Base-by-base conservation (phyloP, 371 early-diverging fungal genomes). In the Rhizopus sp. region DNA sequence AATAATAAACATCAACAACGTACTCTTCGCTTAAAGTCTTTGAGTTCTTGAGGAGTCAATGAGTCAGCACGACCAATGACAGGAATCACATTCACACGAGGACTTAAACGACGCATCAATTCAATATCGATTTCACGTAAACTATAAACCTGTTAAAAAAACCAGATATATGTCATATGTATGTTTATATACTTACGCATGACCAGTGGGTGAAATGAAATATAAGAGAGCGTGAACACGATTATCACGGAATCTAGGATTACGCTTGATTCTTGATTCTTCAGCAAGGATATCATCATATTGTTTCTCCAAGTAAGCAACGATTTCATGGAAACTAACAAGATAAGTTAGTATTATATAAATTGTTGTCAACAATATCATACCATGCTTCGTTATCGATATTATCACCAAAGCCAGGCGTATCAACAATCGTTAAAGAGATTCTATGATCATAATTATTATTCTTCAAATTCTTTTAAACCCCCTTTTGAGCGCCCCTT, bases 101-200 rank as follows among this genome's bases (percentile, higher is more conserved):
- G 88, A 50, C 94, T 92, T 44, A 98, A 75, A 1, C 91, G 84
- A 62, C 88, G 87, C 97, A 98, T 98, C 64, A 97, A 83, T 72
- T 98, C 97, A 67, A 98, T 96, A 72, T 98, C 99, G 52, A 97
- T 86, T 69, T 98, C 97, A 55, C 97, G 88, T 53, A 98, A 83
- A 16, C 95, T 91, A 66, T 16, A 29, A 13, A 37, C 7, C 41
- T 29, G n/a, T 34, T 33, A 37, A 57, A 31, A 38, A 48, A 23
- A 46, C 6, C 8, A 32, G 37, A 38, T 17, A 17, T 52, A 17
- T 31, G 17, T 15, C 4, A 30, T 9, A 7, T 15, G n/a, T n/a
- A 13, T 42, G 7, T 9, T 42, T 39, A 40, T 5, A 39, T 4
- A 55, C 64, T 72, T 83, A 85, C 87, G 84, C 88, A 83, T 98